Evolutionary conservation across 768 basidiomycete genomes (phyloP).

Genomic region (Trametes elegans): DNA sequence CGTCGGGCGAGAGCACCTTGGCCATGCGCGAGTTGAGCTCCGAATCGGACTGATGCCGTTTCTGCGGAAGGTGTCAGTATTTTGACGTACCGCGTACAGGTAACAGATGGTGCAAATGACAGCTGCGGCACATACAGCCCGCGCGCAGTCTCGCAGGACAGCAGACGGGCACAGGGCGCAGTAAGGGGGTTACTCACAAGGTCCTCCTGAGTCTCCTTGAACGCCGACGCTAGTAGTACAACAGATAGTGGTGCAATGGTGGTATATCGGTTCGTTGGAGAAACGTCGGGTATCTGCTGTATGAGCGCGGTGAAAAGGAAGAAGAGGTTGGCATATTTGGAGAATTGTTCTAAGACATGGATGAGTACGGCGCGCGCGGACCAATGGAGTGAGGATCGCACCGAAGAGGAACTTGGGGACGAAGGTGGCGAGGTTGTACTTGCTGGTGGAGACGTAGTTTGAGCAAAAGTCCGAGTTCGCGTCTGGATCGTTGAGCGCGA

Average conservation of each 20-base stretch:
- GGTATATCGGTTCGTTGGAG: constrained; percentile 92
- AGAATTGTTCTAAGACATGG: constrained; percentile 79
- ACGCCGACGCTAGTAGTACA: constrained; percentile 89
- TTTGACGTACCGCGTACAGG: not conserved
- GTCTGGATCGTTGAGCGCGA: constrained; percentile 75
- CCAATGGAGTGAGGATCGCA: constrained; percentile 37
- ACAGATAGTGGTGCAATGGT: constrained; percentile 89
- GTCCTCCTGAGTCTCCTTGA: constrained; percentile 96
- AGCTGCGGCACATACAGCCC: too few species aligned
- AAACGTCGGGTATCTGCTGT: constrained; percentile 97
- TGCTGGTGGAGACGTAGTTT: constrained; percentile 92
- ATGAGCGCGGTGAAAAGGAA: constrained; percentile 98
- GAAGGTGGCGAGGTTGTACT: constrained; percentile 88
- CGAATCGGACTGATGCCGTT: constrained; percentile 94
- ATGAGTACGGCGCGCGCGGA: too few species aligned
- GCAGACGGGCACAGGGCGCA: too few species aligned
- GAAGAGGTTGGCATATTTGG: constrained; percentile 97
- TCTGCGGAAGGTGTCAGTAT: constrained; percentile 42
- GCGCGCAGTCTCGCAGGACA: too few species aligned
- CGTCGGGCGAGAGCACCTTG: constrained; percentile 66
- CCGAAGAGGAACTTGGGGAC: constrained; percentile 91
- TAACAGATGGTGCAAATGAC: not conserved
- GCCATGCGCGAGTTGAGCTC: constrained; percentile 85
- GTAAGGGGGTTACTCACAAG: constrained; percentile 50
- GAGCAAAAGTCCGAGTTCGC: constrained; percentile 67